A percentile compares a stretch with the other conserved stretches of the same genome.
These are phyloP conservation scores for Fusarium poae DNA, from an alignment of 2,329 filamentous ascomycete species.

Conservation along the genomic window DNA sequence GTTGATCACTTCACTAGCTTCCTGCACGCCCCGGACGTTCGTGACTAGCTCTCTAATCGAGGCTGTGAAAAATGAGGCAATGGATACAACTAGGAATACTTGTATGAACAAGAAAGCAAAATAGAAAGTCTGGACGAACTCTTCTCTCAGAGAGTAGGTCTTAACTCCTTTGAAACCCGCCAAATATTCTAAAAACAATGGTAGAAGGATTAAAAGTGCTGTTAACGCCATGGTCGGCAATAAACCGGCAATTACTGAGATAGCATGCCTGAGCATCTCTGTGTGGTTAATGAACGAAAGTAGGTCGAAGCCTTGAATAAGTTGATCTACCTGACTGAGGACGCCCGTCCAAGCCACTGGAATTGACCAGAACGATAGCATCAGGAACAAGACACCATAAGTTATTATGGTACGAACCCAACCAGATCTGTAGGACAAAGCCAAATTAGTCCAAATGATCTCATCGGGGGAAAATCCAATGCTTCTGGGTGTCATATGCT, in stretches of 20 bases:
- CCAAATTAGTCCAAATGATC: slow-evolving; percentile 98
- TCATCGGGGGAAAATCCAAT: slow-evolving; percentile 94
- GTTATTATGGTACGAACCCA: slow-evolving; percentile 80
- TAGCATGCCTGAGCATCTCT: slow-evolving; percentile 69
- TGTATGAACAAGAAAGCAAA: no score
- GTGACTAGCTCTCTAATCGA: slow-evolving; percentile 74
- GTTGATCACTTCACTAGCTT: slow-evolving; percentile 75
- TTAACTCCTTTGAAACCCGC: slow-evolving; percentile 82
- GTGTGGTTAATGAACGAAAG: slow-evolving; percentile 76
- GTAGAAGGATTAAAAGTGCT: slow-evolving; percentile 83
- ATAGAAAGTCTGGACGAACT: slow-evolving; percentile 91
- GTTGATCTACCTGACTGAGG: slow-evolving; percentile 78
- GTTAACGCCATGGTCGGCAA: slow-evolving; percentile 82
- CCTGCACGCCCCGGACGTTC: slow-evolving; percentile 58
- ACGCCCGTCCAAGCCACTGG: slow-evolving; percentile 89
- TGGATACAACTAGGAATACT: slow-evolving; percentile 91
- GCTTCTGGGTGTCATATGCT: slow-evolving; percentile 90
- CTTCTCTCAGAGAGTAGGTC: slow-evolving; percentile 81
- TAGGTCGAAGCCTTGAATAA: slow-evolving; percentile 77
- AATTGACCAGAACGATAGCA: slow-evolving; percentile 90
- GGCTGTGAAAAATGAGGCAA: slow-evolving; percentile 78
- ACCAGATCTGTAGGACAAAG: slow-evolving; percentile 91
- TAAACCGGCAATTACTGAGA: slow-evolving; percentile 81
- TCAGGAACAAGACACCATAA: slow-evolving; percentile 74
- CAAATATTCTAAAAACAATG: slow-evolving; percentile 80